phyloP scores from a whole-genome alignment of 164 flowering plant species.

The Amborella trichopoda region DNA sequence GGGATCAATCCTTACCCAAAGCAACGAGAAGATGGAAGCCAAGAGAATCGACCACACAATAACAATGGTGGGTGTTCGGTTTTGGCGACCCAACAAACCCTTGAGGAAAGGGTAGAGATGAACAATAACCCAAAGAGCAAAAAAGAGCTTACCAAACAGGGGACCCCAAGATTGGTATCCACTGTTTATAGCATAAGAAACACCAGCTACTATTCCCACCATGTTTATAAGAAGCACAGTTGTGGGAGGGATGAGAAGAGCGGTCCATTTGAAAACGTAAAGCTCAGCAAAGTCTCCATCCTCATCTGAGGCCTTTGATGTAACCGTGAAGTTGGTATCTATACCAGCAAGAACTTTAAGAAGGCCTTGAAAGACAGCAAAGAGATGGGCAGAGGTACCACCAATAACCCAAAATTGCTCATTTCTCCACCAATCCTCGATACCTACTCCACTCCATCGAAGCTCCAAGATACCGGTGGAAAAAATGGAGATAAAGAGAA shows the following conservation, averaged over 20 bases:
- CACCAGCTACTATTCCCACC: constrained; percentile 21
- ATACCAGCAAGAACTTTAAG: constrained; percentile 24
- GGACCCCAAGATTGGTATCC: constrained; percentile 29
- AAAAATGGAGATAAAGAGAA: constrained; percentile 21
- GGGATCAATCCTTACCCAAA: constrained; percentile 24
- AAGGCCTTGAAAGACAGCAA: constrained; percentile 23
- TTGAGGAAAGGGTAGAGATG: constrained; percentile 27
- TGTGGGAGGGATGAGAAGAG: constrained; percentile 22
- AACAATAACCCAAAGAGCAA: constrained; percentile 27
- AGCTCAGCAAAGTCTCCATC: constrained; percentile 21
- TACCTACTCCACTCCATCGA: constrained; percentile 29
- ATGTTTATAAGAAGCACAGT: constrained; percentile 22
- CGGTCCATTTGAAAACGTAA: constrained; percentile 25
- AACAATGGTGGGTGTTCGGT: constrained; percentile 24
- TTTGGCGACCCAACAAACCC: constrained; percentile 27
- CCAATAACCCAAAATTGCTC: constrained; percentile 31
- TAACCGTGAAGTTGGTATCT: constrained; percentile 26
- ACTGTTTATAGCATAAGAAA: constrained; percentile 19
- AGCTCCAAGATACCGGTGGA: constrained; percentile 24
- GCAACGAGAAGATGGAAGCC: constrained; percentile 23
- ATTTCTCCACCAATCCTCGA: constrained; percentile 29
- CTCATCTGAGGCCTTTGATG: constrained; percentile 25
- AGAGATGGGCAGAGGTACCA: constrained; percentile 25
- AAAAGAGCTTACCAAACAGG: constrained; percentile 23
- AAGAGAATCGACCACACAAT: constrained; percentile 24